Evolutionary conservation across 306 rosid genomes (phyloP), one percentile per base, ranked within the genome.

Genomic region (Vigna nakashimae): DNA sequence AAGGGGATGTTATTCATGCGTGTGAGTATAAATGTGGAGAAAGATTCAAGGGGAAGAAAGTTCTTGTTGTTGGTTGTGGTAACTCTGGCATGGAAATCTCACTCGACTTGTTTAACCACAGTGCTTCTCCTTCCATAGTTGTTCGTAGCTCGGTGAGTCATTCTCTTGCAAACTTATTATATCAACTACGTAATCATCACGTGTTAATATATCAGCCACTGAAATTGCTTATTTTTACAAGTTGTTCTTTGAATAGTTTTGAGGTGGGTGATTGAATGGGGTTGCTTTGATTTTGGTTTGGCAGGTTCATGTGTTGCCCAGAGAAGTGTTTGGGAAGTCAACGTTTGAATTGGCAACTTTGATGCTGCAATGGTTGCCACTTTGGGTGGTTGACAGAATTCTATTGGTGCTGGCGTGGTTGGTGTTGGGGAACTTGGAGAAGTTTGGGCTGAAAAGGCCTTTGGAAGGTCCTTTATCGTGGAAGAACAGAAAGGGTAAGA

Each of bases 51-150:
- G 96, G 99, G 46, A 87, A 95, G 93, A 92, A 91, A 65, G 97
- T 95, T 0, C 87, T 95, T 0, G 98, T 95, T 36, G 97, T 95
- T 26, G 99, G 99, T 3, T 89, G 97, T 64, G 99, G 99, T 0
- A 95, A 95, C 62, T 95, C 99, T 6, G 99, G 99, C 36, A 95
- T 95, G 99, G 99, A 95, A 51, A 80, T 95, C 42, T 91, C 99
- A 0, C 96, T 95, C 22, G 99, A 95, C 70, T 97, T 95, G 43
- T 89, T 87, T 81, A 91, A 91, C 83, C 86, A 95, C 83, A 84
- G 86, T 85, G 98, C 99, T n/a, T 84, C 82, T 2, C 98, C 99
- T 2, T 86, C 91, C 11, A 73, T 95, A 73, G 99, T 95, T 77
- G 86, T 87, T 80, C 94, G 99, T 0, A 91, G 90, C 90, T 91